Evolutionary conservation across 352 stramenopile genomes (phyloP).

Genomic region (Phytophthora megakarya): DNA sequence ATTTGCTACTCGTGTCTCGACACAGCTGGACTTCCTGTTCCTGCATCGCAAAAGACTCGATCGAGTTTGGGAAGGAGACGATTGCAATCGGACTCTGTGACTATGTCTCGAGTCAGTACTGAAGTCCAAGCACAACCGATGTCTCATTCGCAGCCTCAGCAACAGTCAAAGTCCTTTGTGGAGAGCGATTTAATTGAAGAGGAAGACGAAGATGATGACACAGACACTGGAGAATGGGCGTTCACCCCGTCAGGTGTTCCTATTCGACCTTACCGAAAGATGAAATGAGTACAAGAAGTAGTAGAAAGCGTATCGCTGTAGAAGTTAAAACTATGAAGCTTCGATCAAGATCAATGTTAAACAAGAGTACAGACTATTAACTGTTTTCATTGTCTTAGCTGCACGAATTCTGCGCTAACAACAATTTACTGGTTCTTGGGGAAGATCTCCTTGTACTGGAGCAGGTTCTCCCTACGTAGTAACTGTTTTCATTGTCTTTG

Average conservation of each 20-base stretch:
- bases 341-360: too few relatives aligned
- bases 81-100: conserved; percentile 28
- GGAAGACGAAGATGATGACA: conserved; percentile 34
- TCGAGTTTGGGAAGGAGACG: conserved; percentile 24
- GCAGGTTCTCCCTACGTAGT: conserved; percentile 32
- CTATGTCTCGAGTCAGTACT: conserved; percentile 1
- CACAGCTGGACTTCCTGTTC: conserved; percentile 27
- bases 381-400: neutral
- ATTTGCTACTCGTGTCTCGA: conserved; percentile 46
- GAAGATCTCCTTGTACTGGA: conserved; percentile 35
- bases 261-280: conserved; percentile 34
- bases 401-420: neutral
- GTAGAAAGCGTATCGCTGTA: too few relatives aligned
- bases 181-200: conserved; percentile 29
- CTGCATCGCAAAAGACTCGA: conserved; percentile 13
- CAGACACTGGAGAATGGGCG: conserved; percentile 40
- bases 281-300: conserved; percentile 3
- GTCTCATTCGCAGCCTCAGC: conserved; percentile 18
- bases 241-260: conserved; percentile 37
- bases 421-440: conserved; percentile 27
- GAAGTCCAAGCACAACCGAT: conserved; percentile 5
- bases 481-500: too few relatives aligned
- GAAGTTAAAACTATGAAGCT: neutral
- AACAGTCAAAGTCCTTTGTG: conserved; percentile 25
- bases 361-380: conserved; percentile 12